A percentile compares a stretch with the other conserved stretches of the same genome.
These are phyloP conservation scores for Entelexis paramagnoliae DNA, from an alignment of 1,139 yeast genomes.

Conservation along the genomic window DNA sequence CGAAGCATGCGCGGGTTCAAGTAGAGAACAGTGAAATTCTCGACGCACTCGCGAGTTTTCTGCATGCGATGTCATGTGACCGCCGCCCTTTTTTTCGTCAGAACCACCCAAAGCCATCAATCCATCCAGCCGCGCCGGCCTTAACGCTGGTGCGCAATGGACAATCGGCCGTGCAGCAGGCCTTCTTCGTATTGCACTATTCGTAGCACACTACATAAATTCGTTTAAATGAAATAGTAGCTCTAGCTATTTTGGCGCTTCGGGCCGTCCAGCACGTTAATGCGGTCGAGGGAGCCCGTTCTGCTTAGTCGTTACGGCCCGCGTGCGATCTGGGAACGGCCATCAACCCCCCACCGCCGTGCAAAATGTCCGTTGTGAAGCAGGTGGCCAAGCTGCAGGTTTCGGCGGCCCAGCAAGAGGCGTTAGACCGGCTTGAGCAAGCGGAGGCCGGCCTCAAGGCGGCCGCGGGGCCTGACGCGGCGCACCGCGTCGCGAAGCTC, in stretches of 20 bases:
- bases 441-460: constrained; percentile 37
- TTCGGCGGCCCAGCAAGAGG: constrained; percentile 41
- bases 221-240: too few relatives aligned
- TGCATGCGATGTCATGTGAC: background rate
- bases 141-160: too few relatives aligned
- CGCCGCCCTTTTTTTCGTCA: too few relatives aligned
- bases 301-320: background rate
- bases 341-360: background rate
- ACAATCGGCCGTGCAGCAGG: too few relatives aligned
- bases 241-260: too few relatives aligned
- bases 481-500: constrained; percentile 51
- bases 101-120: too few relatives aligned
- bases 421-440: constrained; percentile 32
- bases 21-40: background rate
- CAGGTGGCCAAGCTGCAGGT: constrained; percentile 40
- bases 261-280: too few relatives aligned
- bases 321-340: background rate
- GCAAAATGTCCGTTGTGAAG: constrained; percentile 31
- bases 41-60: background rate
- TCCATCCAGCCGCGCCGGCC: too few relatives aligned
- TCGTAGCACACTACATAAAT: too few relatives aligned
- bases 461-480: constrained; percentile 37
- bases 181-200: too few relatives aligned
- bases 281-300: too few relatives aligned
- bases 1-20: background rate